phyloP scores from a whole-genome alignment of 495 filamentous ascomycete genomes.

The Hypoxylon intermedium region DNA sequence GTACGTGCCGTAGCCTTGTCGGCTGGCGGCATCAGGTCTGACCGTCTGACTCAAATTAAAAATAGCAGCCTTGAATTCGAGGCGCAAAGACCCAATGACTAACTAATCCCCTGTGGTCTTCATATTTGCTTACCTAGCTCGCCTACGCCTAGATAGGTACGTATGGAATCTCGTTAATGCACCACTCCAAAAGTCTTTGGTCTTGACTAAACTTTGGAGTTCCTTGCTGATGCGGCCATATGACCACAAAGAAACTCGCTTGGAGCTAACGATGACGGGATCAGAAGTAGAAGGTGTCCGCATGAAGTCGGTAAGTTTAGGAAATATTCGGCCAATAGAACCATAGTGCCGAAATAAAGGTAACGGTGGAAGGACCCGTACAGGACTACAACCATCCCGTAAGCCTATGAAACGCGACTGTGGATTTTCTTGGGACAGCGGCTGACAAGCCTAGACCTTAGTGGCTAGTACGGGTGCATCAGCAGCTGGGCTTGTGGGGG shows the following conservation, averaged over 20 bases:
- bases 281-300: neutral
- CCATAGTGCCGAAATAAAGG: constrained; percentile 8
- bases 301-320: constrained; percentile 34
- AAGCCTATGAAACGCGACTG: constrained; percentile 24
- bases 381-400: constrained; percentile 2
- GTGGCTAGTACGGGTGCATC: constrained; percentile 8
- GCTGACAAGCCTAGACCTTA: constrained; percentile 30
- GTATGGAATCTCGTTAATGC: too few relatives aligned
- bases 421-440: constrained; percentile 29
- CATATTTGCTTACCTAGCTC: too few relatives aligned
- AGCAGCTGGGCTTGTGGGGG: neutral
- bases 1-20: too few relatives aligned
- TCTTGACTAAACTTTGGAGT: too few relatives aligned
- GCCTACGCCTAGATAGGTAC: too few relatives aligned
- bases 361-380: constrained; percentile 15
- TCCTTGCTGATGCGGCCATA: too few relatives aligned
- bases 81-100: constrained; percentile 14
- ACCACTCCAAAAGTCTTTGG: too few relatives aligned
- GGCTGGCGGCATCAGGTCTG: neutral
- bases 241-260: too few relatives aligned
- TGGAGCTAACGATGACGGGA: too few relatives aligned
- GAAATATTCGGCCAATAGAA: constrained; percentile 22
- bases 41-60: constrained; percentile 23
- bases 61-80: constrained; percentile 14
- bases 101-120: too few relatives aligned